These are phyloP conservation scores for Russula earlei DNA, from an alignment of 768 basidiomycete genomes.

Conservation along the genomic window DNA sequence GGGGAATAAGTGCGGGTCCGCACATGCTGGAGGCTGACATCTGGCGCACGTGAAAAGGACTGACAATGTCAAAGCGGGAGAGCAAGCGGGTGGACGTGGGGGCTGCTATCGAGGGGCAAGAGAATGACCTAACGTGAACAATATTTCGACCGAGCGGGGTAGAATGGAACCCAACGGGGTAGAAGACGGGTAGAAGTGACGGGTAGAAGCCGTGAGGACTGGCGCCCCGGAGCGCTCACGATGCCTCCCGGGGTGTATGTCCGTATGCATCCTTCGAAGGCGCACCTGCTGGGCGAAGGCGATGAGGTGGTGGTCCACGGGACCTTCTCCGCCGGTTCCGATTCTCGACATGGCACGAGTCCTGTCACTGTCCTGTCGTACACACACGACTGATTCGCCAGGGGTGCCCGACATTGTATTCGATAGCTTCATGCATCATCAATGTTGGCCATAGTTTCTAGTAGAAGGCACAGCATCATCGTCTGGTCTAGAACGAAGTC, in stretches of 20 bases:
- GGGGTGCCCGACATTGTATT: constrained; percentile 1
- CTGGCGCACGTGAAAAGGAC: constrained; percentile 6
- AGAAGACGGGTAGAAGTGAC: constrained; percentile 1
- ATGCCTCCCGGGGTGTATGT: constrained; percentile 1
- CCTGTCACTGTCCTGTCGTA: neutral
- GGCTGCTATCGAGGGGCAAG: neutral
- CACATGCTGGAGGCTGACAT: constrained; percentile 10
- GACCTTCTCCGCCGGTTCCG: constrained; percentile 1
- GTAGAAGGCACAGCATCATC: neutral
- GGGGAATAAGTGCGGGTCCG: constrained; percentile 6
- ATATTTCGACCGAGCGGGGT: neutral
- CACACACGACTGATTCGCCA: constrained; percentile 9
- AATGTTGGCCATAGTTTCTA: neutral
- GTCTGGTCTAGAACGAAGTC: neutral
- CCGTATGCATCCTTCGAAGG: constrained; percentile 1
- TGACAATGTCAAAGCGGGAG: neutral
- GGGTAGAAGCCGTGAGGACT: neutral
- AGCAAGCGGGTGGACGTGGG: neutral
- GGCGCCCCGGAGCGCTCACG: constrained; percentile 6
- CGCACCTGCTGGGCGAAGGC: neutral
- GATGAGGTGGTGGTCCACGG: neutral
- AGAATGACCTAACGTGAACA: constrained; percentile 1
- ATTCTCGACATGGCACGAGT: constrained; percentile 3
- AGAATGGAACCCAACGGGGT: constrained; percentile 10
- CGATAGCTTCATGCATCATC: constrained; percentile 3